Evolutionary conservation across 768 basidiomycete species (phyloP), one percentile per base, ranked within the genome.

Genomic region (Collybia sp.): DNA sequence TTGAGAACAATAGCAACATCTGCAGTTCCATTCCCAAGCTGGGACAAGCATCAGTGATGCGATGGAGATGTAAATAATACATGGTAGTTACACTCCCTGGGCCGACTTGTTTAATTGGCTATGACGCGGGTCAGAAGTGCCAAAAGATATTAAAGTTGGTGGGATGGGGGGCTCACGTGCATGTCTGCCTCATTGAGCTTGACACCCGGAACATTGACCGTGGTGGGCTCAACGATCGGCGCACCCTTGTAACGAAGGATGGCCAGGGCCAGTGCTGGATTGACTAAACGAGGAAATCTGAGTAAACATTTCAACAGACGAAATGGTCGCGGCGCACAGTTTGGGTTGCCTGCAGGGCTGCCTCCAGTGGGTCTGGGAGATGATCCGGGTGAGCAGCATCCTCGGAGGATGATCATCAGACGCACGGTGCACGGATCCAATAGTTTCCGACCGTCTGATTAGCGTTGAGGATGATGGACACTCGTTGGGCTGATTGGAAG

Each of bases 401-500:
- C 1, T 76, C 82, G 10, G 73, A 77, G 56, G 78, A 82, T 18
- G 75, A 50, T 15, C 77, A 78, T 13, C 63, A 67, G 0, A 36
- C 43, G 38, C 66, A 67, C 6, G 48, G 18, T 5, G 59, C 57
- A 25, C 58, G 64, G 25, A 71, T 53, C 61, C 72, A 74, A 53
- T 75, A 76, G 54, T 73, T 75, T 11, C 43, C 55, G 10, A 72
- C 53, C 0, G 55, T 42, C 49, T 73, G 68, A 47, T 70, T 60
- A 2, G 73, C 69, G 1, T 58, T 55, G 12, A 76, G 54, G 48
- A 70, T 43, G 47, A 66, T 57, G 2, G 67, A 67, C 45, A 66
- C 64, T 15, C 68, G 60, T 42, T 68, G 67, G 17, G 35, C 35
- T 37, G 17, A 8, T 25, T 3, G 16, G 52, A 44, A 19, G 16